phyloP scores from a whole-genome alignment of 441 rosid species.

The Eruca vesicaria region DNA sequence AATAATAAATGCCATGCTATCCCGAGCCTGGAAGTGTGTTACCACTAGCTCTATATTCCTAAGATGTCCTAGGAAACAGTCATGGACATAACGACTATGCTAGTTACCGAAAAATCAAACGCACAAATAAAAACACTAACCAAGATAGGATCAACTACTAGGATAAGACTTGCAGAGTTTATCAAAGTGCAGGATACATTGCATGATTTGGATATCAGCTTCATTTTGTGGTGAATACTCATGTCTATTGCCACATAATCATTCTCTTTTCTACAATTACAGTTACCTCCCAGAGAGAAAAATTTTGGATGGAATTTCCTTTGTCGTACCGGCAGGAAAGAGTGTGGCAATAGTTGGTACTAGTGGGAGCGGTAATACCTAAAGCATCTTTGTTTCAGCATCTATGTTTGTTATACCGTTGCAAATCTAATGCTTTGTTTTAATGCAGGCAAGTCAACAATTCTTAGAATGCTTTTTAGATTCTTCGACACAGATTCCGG shows the following conservation, averaged over 20 bases:
- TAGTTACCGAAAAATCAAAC: neutral
- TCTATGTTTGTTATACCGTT: neutral
- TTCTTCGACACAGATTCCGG: constrained; percentile 78
- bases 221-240: constrained; percentile 3
- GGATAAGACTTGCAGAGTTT: neutral
- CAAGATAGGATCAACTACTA: neutral
- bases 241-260: constrained; percentile 23
- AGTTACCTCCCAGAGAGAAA: constrained; percentile 85
- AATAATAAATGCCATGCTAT: neutral
- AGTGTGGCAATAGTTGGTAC: constrained; percentile 97
- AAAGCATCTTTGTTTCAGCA: neutral
- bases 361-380: constrained; percentile 85
- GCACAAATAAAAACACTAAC: neutral
- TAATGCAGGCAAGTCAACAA: constrained; percentile 90
- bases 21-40: neutral
- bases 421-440: constrained; percentile 15
- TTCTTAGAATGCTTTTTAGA: constrained; percentile 87
- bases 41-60: neutral
- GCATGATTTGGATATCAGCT: constrained; percentile 8
- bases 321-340: constrained; percentile 84
- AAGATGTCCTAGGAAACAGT: neutral
- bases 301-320: constrained; percentile 87
- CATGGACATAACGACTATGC: neutral
- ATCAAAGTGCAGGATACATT: constrained; percentile 6
- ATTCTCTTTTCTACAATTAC: constrained; percentile 27